Evolutionary conservation across 805 yeast genomes (phyloP).

Genomic region (Wickerhamomyces tratensis): DNA sequence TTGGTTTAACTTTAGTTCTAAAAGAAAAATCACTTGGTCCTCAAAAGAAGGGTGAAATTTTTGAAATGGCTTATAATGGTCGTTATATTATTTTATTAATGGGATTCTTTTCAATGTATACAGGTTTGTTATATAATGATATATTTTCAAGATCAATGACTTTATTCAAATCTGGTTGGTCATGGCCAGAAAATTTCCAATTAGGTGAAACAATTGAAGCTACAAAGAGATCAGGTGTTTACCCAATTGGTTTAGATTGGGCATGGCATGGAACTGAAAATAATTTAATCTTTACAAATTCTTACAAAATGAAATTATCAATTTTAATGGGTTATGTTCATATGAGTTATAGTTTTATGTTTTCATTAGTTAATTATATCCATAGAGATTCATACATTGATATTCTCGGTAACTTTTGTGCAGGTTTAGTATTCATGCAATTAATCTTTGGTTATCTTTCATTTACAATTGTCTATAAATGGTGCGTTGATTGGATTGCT

Average conservation of each 20-base stretch:
- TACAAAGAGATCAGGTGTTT: slow-evolving; percentile 47
- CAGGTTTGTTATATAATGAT: slow-evolving; percentile 92
- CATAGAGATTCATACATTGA: slow-evolving; percentile 67
- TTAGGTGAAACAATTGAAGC: slow-evolving; percentile 67
- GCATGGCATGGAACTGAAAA: slow-evolving; percentile 98
- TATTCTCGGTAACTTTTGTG: slow-evolving; percentile 85
- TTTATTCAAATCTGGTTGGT: slow-evolving; percentile 81
- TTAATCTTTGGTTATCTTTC: slow-evolving; percentile 92
- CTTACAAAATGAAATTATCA: slow-evolving; percentile 95
- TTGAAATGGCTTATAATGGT: slow-evolving; percentile 93
- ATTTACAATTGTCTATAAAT: slow-evolving; percentile 79
- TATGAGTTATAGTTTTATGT: slow-evolving; percentile 84
- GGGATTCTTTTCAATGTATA: slow-evolving; percentile 94
- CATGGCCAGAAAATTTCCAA: slow-evolving; percentile 73
- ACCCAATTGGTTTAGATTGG: slow-evolving; percentile 82
- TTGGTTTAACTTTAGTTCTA: slow-evolving; percentile 60
- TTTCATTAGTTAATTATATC: slow-evolving; percentile 73
- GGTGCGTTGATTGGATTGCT: slow-evolving; percentile 88
- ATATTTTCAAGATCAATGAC: slow-evolving; percentile 87
- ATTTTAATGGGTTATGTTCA: slow-evolving; percentile 90
- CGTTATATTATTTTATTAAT: slow-evolving; percentile 83
- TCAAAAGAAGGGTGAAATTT: slow-evolving; percentile 80
- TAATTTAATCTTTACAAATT: slow-evolving; percentile 79
- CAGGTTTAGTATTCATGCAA: slow-evolving; percentile 92
- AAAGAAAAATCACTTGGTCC: slow-evolving; percentile 64